Conservation (phyloP, 768 basidiomycete genomes). For the Suillus cothurnatus region DNA sequence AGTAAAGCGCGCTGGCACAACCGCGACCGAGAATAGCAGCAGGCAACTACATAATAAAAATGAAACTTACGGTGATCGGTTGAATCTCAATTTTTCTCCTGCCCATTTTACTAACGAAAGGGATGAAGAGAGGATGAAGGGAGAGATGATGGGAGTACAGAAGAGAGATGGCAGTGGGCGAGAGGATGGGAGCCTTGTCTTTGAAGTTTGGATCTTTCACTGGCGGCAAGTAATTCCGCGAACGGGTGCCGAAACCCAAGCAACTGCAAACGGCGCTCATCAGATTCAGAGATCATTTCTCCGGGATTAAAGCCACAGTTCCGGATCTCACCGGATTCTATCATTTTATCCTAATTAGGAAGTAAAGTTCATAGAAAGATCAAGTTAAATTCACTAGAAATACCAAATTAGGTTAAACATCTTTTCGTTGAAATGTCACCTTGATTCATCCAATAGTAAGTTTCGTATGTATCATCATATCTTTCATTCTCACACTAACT, state of each 20-base stretch:
- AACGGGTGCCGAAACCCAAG: conserved; percentile 39
- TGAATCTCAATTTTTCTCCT: conserved; percentile 83
- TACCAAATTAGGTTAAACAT: conserved; percentile 6
- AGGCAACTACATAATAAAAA: conserved; percentile 10
- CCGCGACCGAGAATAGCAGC: conserved; percentile 24
- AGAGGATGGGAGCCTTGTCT: conserved; percentile 37
- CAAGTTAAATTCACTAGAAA: conserved; percentile 13
- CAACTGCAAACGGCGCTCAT: conserved; percentile 39
- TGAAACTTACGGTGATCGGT: conserved; percentile 67
- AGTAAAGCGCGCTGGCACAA: conserved; percentile 19
- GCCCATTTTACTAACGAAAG: conserved; percentile 49
- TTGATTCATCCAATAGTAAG: conserved; percentile 14
- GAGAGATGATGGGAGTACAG: conserved; percentile 26
- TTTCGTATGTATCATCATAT: conserved; percentile 13
- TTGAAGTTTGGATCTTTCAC: conserved; percentile 37
- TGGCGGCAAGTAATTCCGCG: conserved; percentile 39
- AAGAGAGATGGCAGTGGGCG: conserved; percentile 20
- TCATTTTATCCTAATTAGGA: neutral
- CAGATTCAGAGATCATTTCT: conserved; percentile 32
- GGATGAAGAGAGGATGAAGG: neutral
- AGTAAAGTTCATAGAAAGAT: neutral
- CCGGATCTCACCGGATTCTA: conserved; percentile 35
- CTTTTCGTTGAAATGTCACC: conserved; percentile 4
- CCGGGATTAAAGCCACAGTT: conserved; percentile 11
- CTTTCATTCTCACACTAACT: conserved; percentile 21